Conservation (phyloP, 352 stramenopile species). For the Pythium aristosporum region DNA sequence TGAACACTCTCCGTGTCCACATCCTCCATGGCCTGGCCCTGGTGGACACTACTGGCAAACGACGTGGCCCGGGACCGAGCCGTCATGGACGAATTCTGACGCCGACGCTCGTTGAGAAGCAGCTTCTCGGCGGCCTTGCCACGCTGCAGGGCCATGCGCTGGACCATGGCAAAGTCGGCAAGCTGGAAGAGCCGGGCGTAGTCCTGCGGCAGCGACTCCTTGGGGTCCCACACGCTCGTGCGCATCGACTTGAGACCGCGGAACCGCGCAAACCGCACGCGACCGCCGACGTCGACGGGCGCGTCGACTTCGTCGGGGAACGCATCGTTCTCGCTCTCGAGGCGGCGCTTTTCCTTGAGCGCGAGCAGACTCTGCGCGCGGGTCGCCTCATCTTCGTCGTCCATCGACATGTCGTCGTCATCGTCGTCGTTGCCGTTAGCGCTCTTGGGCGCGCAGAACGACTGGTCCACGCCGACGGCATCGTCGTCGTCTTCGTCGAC, state of each 20-base stretch:
- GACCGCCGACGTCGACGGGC: constrained; percentile 53
- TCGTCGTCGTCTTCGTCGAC: constrained; percentile 36
- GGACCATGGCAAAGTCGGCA: constrained; percentile 92
- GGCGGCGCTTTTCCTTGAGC: constrained; percentile 81
- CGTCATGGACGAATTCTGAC: constrained; percentile 37
- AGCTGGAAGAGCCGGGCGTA: constrained; percentile 98
- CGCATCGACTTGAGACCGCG: constrained; percentile 96
- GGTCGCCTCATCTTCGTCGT: constrained; percentile 64
- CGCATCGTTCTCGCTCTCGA: constrained; percentile 90
- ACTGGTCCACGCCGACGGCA: constrained; percentile 67
- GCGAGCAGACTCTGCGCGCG: constrained; percentile 37
- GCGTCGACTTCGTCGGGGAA: constrained; percentile 96
- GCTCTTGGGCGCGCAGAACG: constrained; percentile 71
- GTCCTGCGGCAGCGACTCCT: constrained; percentile 97
- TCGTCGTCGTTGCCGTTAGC: constrained; percentile 57
- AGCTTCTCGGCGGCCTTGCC: constrained; percentile 72
- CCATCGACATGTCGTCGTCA: constrained; percentile 77
- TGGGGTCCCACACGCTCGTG: constrained; percentile 96
- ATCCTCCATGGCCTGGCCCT: constrained; percentile 56
- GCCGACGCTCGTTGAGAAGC: constrained; percentile 64
- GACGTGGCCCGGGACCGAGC: constrained; percentile 57
- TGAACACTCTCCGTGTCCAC: constrained; percentile 52
- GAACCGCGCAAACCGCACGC: constrained; percentile 89
- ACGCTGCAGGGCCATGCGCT: constrained; percentile 86
- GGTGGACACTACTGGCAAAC: constrained; percentile 36